Evolutionary conservation across 257 asterid species (phyloP), one percentile per base, ranked within the genome.

Genomic region (Cruciata laevipes): DNA sequence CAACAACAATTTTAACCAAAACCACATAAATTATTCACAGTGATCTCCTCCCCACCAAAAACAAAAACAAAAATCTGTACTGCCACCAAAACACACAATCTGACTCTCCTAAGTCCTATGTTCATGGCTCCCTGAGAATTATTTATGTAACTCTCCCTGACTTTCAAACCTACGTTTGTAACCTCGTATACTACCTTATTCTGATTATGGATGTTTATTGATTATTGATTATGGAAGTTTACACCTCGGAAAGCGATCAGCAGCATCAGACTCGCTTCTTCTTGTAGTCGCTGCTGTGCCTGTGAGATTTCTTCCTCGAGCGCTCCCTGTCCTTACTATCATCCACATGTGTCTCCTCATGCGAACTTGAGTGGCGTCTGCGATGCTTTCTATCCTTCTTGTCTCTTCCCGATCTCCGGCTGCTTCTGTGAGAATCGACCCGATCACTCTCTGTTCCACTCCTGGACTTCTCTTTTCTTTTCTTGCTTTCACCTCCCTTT

Each of bases 341-440:
- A 62, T 82, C 83, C 52, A 77, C 40, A 76, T 53, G 13, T 7
- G 62, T 60, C 33, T 75, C 85, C 10, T 78, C 90, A 38, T 44
- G 38, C 56, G 93, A 78, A 62, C 69, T 72, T 32, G 67, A 44
- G 49, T 59, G 80, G 53, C 87, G 75, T 81, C 78, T 88, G 61
- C 84, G 74, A 61, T 85, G 86, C 73, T 82, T 85, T 81, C 73
- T 83, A 40, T 76, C 85, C 70, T 86, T 75, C 73, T 86, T 75
- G 71, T 87, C 91, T 73, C 87, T 78, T 73, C 83, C 84, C 3
- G 86, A 81, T 69, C 87, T 84, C 76, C 67, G 78, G 32, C 62
- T 73, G 63, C 85, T 94, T 75, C 89, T 95, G 52, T 79, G 56
- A 23, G 87, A 78, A 61, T 73, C 84, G 7, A 90, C 76, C 38